Base-by-base conservation (phyloP, 2,329 filamentous ascomycete genomes). In the Alternaria burnsii region DNA sequence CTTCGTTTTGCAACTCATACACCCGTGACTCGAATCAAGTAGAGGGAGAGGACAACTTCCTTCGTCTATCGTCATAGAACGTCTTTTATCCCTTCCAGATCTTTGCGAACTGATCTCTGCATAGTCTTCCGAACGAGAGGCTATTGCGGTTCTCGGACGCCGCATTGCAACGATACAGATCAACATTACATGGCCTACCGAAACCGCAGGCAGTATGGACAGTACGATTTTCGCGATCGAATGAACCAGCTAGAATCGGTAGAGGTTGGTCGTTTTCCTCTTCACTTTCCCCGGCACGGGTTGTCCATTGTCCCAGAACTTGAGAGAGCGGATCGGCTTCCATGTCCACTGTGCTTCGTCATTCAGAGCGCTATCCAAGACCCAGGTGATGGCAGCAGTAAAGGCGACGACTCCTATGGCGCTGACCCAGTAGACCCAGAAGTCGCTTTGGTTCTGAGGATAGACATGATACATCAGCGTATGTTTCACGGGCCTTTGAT, bases 391-490 rank as follows among this genome's bases (percentile, higher is more conserved):
- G 6, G 65, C 52, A 8, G 69, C 61, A 1, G 74, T 76, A 9
- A 76, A 58, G 2, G 61, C 56, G 4, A 76, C 71, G 2, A 68
- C 67, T 3, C 59, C 61, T 4, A 77, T 55, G 3, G 74, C 72
- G 24, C 61, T 66, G 2, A 76, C 72, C 75, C 74, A 76, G 46
- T 76, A 76, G 2, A 76, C 62, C 72, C 73, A 76, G 26, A 76
- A 76, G 12, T 69, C 52, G 0, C 52, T 52, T 12, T 67, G 65
- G n/a, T 72, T 72, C 1, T 50, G 14, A 36, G 16, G 16, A 6
- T 11, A 3, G 1, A 8, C 18, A 9, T 36, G 11, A 24, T 0
- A 24, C 5, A 20, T 50, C 24, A 50, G 46, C 8, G 22, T 36
- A 3, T 5, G 14, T 50, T 16, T 48, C 20, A 38, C 32, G 3